Evolutionary conservation across 768 basidiomycete species (phyloP).

Genomic region (Leccinum longicurvipes): DNA sequence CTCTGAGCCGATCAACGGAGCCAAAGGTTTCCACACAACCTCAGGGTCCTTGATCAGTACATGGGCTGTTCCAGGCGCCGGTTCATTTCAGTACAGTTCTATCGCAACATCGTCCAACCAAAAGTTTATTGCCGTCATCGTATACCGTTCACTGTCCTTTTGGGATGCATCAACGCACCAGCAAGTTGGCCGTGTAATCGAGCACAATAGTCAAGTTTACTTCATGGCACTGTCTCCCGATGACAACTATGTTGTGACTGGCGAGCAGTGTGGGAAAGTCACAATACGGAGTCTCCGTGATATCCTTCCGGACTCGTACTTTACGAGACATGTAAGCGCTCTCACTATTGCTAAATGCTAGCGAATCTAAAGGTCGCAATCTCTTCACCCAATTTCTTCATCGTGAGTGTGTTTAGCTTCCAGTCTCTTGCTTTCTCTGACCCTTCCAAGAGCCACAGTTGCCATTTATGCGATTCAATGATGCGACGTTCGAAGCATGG

Average conservation of each 20-base stretch:
- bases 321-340: not conserved
- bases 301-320: not conserved
- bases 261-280: too few species aligned
- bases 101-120: not conserved
- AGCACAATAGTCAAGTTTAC: not conserved
- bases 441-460: not conserved
- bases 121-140: slow-evolving; percentile 1
- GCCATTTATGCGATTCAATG: not conserved
- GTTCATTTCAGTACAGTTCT: too few species aligned
- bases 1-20: not conserved
- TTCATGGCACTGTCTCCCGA: too few species aligned
- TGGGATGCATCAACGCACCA: too few species aligned
- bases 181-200: too few species aligned
- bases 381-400: too few species aligned
- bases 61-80: not conserved
- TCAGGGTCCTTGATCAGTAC: not conserved
- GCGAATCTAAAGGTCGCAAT: too few species aligned
- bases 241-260: too few species aligned
- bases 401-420: not conserved
- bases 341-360: too few species aligned
- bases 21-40: not conserved
- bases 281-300: too few species aligned
- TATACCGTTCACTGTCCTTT: too few species aligned
- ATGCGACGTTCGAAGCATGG: not conserved
- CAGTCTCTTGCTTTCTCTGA: not conserved